These are phyloP conservation scores for Eucalyptus rudis DNA, from an alignment of 345 rosid species.

Conservation along the genomic window DNA sequence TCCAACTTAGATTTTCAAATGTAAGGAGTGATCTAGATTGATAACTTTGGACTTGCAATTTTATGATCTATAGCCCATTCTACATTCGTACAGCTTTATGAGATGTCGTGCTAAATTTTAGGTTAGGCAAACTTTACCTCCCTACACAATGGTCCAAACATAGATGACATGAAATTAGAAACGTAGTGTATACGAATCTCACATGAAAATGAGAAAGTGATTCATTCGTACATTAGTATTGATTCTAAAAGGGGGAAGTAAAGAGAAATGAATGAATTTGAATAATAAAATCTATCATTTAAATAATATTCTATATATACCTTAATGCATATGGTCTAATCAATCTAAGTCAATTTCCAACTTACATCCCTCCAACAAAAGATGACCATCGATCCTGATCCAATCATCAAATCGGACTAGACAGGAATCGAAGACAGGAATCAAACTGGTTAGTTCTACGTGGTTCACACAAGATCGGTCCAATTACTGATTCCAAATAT, in stretches of 20 bases:
- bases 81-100: not conserved
- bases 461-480: not conserved
- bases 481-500: not conserved
- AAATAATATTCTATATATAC: not conserved
- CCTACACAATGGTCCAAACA: not conserved
- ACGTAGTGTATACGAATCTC: not conserved
- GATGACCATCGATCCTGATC: not conserved
- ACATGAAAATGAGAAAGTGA: not conserved
- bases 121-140: not conserved
- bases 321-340: not conserved
- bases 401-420: not conserved
- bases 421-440: too few relatives aligned
- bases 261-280: not conserved
- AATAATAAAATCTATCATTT: not conserved
- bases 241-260: not conserved
- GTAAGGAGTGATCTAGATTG: not conserved
- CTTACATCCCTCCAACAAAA: not conserved
- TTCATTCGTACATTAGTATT: not conserved
- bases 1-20: not conserved
- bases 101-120: not conserved
- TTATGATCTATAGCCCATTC: not conserved
- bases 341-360: not conserved
- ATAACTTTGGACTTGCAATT: not conserved
- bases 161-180: not conserved
- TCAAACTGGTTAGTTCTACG: fast-evolving